Evolutionary conservation across 2,329 filamentous ascomycete genomes (phyloP), one percentile per base, ranked within the genome.

Genomic region (Fusarium ambrosium): DNA sequence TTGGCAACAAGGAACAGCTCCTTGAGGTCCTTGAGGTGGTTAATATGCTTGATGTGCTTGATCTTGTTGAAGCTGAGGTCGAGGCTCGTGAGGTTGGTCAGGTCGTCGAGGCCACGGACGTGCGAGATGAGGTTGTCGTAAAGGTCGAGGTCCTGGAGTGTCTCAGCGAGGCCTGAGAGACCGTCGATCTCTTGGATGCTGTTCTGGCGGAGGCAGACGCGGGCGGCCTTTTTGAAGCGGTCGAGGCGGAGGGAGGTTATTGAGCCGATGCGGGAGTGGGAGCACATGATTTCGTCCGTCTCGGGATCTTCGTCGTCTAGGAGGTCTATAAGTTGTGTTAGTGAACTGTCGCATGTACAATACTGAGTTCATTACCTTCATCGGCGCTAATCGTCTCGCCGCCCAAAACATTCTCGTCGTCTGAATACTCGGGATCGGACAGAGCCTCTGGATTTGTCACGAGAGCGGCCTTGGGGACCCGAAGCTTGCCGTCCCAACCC

Each of bases 41-140:
- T 89, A 75, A 98, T 86, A 79, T 96, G 92, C 84, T 97, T 98
- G 86, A 99, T 97, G 84, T 98, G 95, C 83, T 98, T 98, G 86
- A 99, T 96, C 87, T 98, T 98, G 87, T 99, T 99, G 90, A 98
- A 99, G 83, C 94, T 97, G 62, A 99, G 88, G 82, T 99, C 97
- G 64, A 99, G 90, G 66, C 87, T 93, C 7, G 90, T 94, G 64
- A 99, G 89, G 71, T 93, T 88, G 14, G 88, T 90, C 67, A 98
- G 90, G 55, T 91, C 87, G 64, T 98, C 95, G 55, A 99, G 89
- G 34, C 94, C 94, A 75, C 92, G 92, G 83, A 98, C 91, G 83
- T 97, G 95, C 13, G 92, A 90, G 78, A 99, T 95, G 20, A 97
- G 89, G 83, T 99, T 99, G 85, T 99, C 97, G 86, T 99, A 99